Percentiles rank a stretch among this genome's conserved stretches.
phyloP scores from a whole-genome alignment of 305 asterid genomes.

The Solanum hybrid region DNA sequence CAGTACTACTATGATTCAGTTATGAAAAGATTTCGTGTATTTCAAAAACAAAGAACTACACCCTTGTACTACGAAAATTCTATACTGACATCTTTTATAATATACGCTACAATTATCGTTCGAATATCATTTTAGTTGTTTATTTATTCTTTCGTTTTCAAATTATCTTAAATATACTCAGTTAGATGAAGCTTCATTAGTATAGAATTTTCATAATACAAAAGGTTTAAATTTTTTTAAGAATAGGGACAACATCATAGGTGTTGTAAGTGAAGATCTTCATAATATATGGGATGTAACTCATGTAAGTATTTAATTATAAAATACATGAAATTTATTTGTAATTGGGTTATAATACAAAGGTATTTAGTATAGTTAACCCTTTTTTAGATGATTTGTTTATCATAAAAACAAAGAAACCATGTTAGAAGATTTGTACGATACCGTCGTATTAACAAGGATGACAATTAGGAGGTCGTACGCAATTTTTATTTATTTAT shows the following conservation, averaged over 20 bases:
- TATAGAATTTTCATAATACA: too few relatives aligned
- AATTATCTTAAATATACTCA: too few relatives aligned
- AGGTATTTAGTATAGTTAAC: neutral
- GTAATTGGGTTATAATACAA: neutral
- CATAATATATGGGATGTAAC: neutral
- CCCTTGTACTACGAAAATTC: neutral
- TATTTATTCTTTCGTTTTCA: neutral
- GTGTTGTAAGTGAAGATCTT: neutral
- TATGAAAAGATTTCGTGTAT: neutral
- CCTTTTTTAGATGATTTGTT: neutral
- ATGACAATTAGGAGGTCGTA: neutral
- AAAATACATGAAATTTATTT: neutral
- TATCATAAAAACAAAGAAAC: too few relatives aligned
- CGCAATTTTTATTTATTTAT: too few relatives aligned
- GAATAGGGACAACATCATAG: neutral
- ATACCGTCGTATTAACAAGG: neutral
- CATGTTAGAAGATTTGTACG: neutral
- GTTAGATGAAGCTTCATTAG: neutral
- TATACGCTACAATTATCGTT: too few relatives aligned
- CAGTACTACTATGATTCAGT: neutral
- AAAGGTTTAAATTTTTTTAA: neutral
- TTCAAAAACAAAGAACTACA: neutral
- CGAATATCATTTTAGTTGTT: neutral
- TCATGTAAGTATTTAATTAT: neutral
- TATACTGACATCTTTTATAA: too few relatives aligned